These are phyloP conservation scores for Sporothrix inflata DNA, from an alignment of 2,329 filamentous ascomycete species.

Conservation along the genomic window DNA sequence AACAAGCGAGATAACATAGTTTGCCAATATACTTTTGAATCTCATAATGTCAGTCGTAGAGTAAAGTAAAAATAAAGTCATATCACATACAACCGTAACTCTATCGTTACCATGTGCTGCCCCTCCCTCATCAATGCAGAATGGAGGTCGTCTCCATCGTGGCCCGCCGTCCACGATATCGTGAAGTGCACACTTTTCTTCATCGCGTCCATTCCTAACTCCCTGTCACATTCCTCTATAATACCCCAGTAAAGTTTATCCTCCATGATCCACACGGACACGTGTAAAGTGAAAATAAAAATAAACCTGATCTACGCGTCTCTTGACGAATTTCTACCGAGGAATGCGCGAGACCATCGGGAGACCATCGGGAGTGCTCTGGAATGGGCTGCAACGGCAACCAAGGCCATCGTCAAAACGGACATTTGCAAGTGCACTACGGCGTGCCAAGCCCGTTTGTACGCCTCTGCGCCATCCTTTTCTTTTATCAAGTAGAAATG, in stretches of 20 bases:
- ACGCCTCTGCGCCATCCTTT: no score
- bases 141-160: no score
- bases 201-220: not conserved
- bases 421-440: not conserved
- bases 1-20: no score
- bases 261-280: not conserved
- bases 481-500: no score
- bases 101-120: no score
- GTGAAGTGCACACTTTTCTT: no score
- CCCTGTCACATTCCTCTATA: not conserved
- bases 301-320: not conserved
- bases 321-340: not conserved
- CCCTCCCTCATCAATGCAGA: no score
- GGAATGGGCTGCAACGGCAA: constrained; percentile 5
- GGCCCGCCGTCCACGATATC: no score
- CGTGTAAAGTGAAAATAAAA: not conserved
- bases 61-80: no score
- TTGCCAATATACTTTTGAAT: no score
- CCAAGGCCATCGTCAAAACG: not conserved
- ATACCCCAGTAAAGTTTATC: not conserved
- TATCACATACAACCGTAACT: no score
- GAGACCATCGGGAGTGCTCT: not conserved
- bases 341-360: constrained; percentile 1
- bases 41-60: no score
- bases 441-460: not conserved